Evolutionary conservation across 2,329 filamentous ascomycete species (phyloP).

Genomic region (Trichoderma guizhouense): DNA sequence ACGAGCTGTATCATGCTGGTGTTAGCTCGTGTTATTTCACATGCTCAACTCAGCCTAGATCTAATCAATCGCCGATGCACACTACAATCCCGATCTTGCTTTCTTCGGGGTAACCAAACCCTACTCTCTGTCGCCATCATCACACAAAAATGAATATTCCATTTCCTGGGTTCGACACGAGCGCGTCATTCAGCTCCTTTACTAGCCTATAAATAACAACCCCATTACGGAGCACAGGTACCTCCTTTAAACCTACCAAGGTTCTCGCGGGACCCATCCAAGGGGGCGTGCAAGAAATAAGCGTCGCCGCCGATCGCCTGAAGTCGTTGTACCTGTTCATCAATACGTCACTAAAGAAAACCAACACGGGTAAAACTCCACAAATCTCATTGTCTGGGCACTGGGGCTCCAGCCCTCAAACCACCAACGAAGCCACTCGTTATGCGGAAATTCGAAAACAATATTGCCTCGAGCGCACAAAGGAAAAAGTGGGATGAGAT

Average conservation of each 20-base stretch:
- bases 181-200: not conserved
- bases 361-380: not conserved
- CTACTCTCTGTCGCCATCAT: not conserved
- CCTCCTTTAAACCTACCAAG: not conserved
- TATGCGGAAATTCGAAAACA: not conserved
- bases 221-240: not conserved
- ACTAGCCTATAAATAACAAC: slow-evolving; percentile 12
- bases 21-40: not conserved
- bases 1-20: not conserved
- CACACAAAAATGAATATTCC: not conserved
- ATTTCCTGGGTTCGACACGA: not conserved
- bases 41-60: not conserved
- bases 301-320: slow-evolving; percentile 3
- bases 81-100: not conserved
- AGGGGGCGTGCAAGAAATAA: not conserved
- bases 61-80: not conserved
- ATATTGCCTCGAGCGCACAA: not conserved
- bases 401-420: slow-evolving; percentile 12
- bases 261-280: not conserved
- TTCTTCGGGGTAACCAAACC: not conserved
- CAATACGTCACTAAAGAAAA: slow-evolving; percentile 8
- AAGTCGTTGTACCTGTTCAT: slow-evolving; percentile 5
- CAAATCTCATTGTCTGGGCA: not conserved
- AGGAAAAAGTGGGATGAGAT: not conserved
- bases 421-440: not conserved